Base-by-base conservation (phyloP, 2,329 filamentous ascomycete genomes). In the Dothiorella sarmentorum region DNA sequence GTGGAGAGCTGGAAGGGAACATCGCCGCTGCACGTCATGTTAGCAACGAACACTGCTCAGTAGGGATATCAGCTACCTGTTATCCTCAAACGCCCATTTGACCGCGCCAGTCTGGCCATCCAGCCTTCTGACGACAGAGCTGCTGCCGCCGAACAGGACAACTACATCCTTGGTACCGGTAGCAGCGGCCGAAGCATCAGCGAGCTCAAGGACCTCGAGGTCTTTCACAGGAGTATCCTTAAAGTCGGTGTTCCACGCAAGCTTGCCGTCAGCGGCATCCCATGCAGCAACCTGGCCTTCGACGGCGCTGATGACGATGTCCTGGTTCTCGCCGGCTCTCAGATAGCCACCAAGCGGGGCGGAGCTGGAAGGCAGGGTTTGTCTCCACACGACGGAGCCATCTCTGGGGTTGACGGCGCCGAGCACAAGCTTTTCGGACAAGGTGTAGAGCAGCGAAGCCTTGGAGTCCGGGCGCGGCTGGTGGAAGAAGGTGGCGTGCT, bases 401-500 rank as follows among this genome's bases (percentile, higher is more conserved):
- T 88, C 92, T 69, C 86, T 88, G 1, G 94, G 94, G 67, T 97
- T 95, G 45, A 97, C 82, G 1, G 93, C 93, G 49, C 90, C 94
- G 17, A 99, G 75, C 2, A 97, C 83, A 35, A 86, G 85, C 49
- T 91, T 82, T 60, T 97, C 90, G 63, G 90, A 95, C 43, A 97
- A 78, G 0, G 94, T 95, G 73, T 97, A 99, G 55, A 99, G 82
- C 35, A 99, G 81, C 56, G 90, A 93, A 33, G 92, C 92, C 73
- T 90, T 91, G 62, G 93, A 92, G 65, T 87, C 84, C 62, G 84
- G 82, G 68, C 88, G 83, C 37, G 94, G 93, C 66, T 87, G 88
- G 76, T 97, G 91, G 84, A 97, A 97, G 82, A 97, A 95, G 66
- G 93, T 97, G 61, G 90, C 89, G 63, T 90, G 85, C 71, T 84